Evolutionary conservation across 345 rosid genomes (phyloP).

Genomic region (Passiflora organensis): DNA sequence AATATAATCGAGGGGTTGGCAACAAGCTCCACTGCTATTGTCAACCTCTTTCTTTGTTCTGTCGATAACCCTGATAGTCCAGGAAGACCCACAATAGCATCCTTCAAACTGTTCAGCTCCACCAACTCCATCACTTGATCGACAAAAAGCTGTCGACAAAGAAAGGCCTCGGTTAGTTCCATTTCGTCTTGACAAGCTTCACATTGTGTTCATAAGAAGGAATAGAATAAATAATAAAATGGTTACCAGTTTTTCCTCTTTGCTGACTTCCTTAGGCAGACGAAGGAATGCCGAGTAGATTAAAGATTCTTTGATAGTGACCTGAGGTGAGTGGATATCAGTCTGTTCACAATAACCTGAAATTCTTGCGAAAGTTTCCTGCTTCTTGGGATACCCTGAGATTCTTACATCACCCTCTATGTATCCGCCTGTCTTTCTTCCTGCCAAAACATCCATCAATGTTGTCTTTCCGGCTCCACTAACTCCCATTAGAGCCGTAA

Average conservation of each 20-base stretch:
- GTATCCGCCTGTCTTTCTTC: constrained; percentile 88
- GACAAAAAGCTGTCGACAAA: constrained; percentile 32
- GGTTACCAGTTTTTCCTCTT: constrained; percentile 71
- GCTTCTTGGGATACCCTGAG: constrained; percentile 76
- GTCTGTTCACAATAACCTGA: constrained; percentile 88
- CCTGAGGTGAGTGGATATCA: constrained; percentile 91
- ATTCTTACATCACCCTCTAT: constrained; percentile 81
- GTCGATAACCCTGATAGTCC: constrained; percentile 48
- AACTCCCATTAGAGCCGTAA: constrained; percentile 93
- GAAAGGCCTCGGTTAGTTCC: background rate
- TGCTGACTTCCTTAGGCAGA: constrained; percentile 63
- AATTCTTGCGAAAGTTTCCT: constrained; percentile 92
- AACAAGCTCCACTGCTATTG: constrained; percentile 58
- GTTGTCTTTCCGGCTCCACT: constrained; percentile 99
- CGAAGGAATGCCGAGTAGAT: constrained; percentile 87
- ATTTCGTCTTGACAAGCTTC: background rate
- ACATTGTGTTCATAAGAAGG: background rate
- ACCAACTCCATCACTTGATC: constrained; percentile 50
- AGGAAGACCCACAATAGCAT: constrained; percentile 49
- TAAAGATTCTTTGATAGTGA: constrained; percentile 76
- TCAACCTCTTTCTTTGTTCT: constrained; percentile 52
- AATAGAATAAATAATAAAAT: background rate
- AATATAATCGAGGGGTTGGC: constrained; percentile 58
- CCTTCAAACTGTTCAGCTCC: constrained; percentile 34
- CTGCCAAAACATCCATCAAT: constrained; percentile 93